These are phyloP conservation scores for Russula sp. DNA, from an alignment of 768 basidiomycete species.

Conservation along the genomic window DNA sequence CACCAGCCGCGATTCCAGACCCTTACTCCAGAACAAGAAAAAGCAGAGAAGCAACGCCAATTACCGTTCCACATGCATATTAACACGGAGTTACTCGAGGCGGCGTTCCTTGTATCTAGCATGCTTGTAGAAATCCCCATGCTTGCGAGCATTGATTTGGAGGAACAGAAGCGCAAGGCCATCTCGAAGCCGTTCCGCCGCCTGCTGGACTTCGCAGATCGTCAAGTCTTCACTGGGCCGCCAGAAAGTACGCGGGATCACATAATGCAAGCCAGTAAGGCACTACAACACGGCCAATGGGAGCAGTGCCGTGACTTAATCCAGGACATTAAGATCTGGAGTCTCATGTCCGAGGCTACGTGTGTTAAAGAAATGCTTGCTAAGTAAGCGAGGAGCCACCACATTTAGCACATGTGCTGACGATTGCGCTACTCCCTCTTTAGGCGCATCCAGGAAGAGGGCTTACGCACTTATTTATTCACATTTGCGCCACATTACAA, in stretches of 20 bases:
- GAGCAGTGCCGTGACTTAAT: constrained; percentile 90
- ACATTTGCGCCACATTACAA: constrained; percentile 95
- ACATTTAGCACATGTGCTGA: not conserved
- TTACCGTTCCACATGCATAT: constrained; percentile 99
- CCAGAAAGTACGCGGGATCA: constrained; percentile 99
- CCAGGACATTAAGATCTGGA: constrained; percentile 97
- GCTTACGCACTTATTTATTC: constrained; percentile 93
- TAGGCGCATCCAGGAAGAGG: constrained; percentile 97
- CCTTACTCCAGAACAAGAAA: constrained; percentile 91
- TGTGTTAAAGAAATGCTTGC: constrained; percentile 92
- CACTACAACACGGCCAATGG: constrained; percentile 95
- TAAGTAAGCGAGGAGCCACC: constrained; percentile 45
- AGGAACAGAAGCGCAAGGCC: constrained; percentile 86
- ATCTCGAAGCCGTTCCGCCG: constrained; percentile 97
- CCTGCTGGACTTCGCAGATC: constrained; percentile 91
- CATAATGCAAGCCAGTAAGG: constrained; percentile 98
- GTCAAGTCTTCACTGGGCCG: constrained; percentile 95
- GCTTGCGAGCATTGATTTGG: constrained; percentile 88
- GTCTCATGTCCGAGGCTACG: constrained; percentile 83
- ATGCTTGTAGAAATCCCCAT: constrained; percentile 98
- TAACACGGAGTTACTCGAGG: constrained; percentile 95
- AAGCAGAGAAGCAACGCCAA: constrained; percentile 90
- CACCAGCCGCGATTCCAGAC: constrained; percentile 88
- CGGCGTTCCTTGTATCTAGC: constrained; percentile 95
- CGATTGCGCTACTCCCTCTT: not conserved